Base-by-base conservation (phyloP, 805 yeast species). In the Saturnispora galanensis region DNA sequence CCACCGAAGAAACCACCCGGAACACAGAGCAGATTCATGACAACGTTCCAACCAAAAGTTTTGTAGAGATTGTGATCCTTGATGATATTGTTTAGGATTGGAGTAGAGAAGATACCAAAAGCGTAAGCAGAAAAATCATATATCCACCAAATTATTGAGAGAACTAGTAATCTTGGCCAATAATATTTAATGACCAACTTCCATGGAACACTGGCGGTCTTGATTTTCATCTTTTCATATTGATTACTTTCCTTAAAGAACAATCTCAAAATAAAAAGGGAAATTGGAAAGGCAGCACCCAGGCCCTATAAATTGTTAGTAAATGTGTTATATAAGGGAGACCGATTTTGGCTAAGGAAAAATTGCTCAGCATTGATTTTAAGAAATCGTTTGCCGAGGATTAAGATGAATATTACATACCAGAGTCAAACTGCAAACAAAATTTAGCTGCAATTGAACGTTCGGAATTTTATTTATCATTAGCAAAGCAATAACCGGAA, bases 1-100 rank as follows among this genome's bases (percentile, higher is more conserved):
- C 95, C 96, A 56, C 97, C 97, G 17, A 84, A 60, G 61, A 87
- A 76, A 1, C 95, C 73, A 54, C 97, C 97, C 11, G 97, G 97
- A 34, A 89, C 66, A 63, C 89, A 88, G 65, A 90, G 89, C 56
- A 84, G 68, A 64, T 87, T 86, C 56, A 89, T 74, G 6, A 90
- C 90, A 49, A 84, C 83, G 63, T 83, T 85, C 97, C 96, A 90
- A 41, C 96, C 96, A 64, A 87, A 85, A 18, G 84, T 73, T 61
- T 78, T 73, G 65, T 80, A 80, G 47, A 86, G 64, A 52, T 81
- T 74, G 35, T 74, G 73, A 43, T 71, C 77, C 10, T 79, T 74
- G 48, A 84, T 73, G 44, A 83, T 67, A 35, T 66, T 58, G 35
- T 68, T 66, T 50, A 88, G 66, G 53, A 90, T 86, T 48, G 75